Evolutionary conservation across 2,329 filamentous ascomycete species (phyloP), one percentile per base, ranked within the genome.

Genomic region (Aspergillus unguis): DNA sequence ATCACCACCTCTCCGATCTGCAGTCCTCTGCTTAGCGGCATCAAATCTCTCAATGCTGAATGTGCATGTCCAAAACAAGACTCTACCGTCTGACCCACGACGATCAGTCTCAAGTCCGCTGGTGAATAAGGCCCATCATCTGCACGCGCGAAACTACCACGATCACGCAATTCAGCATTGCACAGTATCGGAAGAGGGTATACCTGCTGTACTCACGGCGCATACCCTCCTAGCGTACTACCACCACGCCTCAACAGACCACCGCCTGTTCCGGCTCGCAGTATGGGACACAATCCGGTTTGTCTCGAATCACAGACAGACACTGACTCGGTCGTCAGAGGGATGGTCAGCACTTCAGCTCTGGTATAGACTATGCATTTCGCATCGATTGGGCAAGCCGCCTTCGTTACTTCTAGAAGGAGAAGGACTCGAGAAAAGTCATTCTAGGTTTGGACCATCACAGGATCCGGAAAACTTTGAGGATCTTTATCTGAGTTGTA

Each of bases 301-400:
- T 6, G 48, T 56, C 5, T 10, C 48, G 2, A 46, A 25, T 4
- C 45, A 54, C 26, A 32, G 42, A 9, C 43, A 43, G 6, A 26
- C 2, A 5, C 42, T 58, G 3, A 31, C 33, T 1, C 11, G 31
- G n/a, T 54, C 53, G 2, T 1, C 11, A 1, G 27, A 40, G 3
- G 57, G 55, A 1, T 3, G 8, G 2, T 32, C 37, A 9, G 48
- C 56, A 1, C 40, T 63, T 26, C 61, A 63, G 50, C 44, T 63
- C 51, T 63, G 61, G 61, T 55, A 62, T 33, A 59, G 61, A 25
- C 48, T 63, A 2, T 62, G 53, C 29, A 44, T 46, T 5, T 62
- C 59, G 1, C 57, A 59, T 47, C 50, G 60, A 26, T 52, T 55
- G 2, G 48, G 60, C 8, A 59, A 57, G 26, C 54, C 53, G 27